Evolutionary conservation across 306 rosid species (phyloP).

Genomic region (Carpinus viminea): DNA sequence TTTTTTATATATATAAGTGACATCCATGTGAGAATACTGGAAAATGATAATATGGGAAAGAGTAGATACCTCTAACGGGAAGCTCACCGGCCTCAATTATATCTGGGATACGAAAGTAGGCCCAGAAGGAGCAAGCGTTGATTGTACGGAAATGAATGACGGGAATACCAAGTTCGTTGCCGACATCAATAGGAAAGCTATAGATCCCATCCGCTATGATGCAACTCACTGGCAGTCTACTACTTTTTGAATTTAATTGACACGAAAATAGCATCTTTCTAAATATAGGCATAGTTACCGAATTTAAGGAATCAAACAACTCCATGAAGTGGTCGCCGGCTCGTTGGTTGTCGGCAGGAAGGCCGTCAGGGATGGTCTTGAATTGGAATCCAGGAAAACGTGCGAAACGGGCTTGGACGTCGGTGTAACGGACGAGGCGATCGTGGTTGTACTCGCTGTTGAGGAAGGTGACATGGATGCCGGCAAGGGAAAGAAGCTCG

Average conservation of each 20-base stretch:
- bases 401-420: constrained; percentile 6
- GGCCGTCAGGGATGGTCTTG: constrained; percentile 32
- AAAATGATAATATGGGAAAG: too few species aligned
- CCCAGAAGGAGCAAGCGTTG: constrained; percentile 45
- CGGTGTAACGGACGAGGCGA: constrained; percentile 10
- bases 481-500: constrained; percentile 30
- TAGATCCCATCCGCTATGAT: constrained; percentile 42
- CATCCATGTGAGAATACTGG: too few species aligned
- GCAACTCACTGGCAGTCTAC: constrained; percentile 22
- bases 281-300: constrained; percentile 26
- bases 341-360: constrained; percentile 16
- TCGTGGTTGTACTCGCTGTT: constrained; percentile 28
- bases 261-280: constrained; percentile 18
- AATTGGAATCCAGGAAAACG: constrained; percentile 32
- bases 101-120: constrained; percentile 30
- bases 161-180: constrained; percentile 28
- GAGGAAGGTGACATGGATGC: constrained; percentile 35
- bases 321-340: neutral
- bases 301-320: neutral
- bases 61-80: constrained; percentile 41
- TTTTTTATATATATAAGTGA: too few species aligned
- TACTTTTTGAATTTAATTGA: too few species aligned
- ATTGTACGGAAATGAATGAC: constrained; percentile 39
- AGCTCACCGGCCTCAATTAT: constrained; percentile 36
- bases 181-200: constrained; percentile 33